Evolutionary conservation across 208 protist genomes (phyloP).

Genomic region (Balamuthia mandrillaris): DNA sequence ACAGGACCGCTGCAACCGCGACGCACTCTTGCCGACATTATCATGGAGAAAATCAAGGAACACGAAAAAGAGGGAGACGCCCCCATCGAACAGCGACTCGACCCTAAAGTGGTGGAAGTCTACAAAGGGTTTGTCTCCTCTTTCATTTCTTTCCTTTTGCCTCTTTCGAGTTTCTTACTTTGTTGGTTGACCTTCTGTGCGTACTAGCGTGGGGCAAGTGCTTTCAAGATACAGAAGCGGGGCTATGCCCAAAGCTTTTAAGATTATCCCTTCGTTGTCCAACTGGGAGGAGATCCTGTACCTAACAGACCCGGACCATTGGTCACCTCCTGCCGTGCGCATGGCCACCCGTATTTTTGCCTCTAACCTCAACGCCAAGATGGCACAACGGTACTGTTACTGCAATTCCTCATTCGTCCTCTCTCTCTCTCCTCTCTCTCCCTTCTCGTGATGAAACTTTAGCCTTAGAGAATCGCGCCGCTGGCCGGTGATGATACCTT

Average conservation of each 20-base stretch:
- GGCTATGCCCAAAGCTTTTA: constrained; percentile 98
- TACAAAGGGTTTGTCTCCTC: constrained; percentile 20
- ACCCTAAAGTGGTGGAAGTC: constrained; percentile 38
- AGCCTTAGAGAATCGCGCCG: too few relatives aligned
- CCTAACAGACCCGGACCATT: constrained; percentile 91
- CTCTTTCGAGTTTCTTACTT: neutral
- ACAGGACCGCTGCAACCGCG: neutral
- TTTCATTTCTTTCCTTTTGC: neutral
- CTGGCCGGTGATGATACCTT: too few relatives aligned
- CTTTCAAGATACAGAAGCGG: constrained; percentile 93
- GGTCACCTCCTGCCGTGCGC: constrained; percentile 91
- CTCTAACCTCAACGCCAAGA: constrained; percentile 91
- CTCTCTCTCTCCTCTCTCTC: too few relatives aligned
- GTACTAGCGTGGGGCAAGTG: constrained; percentile 81
- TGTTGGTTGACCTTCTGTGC: neutral
- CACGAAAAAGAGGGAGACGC: constrained; percentile 13
- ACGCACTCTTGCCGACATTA: constrained; percentile 38
- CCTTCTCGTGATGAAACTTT: too few relatives aligned
- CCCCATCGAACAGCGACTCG: neutral
- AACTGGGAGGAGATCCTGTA: constrained; percentile 97
- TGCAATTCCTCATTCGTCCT: too few relatives aligned
- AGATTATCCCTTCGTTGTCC: constrained; percentile 92
- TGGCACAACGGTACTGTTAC: constrained; percentile 96
- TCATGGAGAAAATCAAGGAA: constrained; percentile 42
- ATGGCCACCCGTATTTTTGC: constrained; percentile 94